phyloP scores from a whole-genome alignment of 75 land plant species.

The Azolla pinnata region DNA sequence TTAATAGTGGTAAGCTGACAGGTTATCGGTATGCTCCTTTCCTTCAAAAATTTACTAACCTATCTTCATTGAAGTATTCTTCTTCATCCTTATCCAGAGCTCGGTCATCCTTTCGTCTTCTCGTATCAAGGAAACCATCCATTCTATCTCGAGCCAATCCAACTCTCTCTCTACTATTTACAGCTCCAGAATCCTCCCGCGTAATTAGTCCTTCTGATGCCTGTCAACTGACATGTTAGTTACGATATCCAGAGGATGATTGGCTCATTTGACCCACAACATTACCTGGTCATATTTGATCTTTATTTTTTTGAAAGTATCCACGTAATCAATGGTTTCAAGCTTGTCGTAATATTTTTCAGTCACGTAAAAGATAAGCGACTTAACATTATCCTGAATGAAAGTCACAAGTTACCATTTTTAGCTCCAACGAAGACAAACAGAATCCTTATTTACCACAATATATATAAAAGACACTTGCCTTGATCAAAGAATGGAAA shows the following conservation, averaged over 20 bases:
- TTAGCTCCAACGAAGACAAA: too few species aligned
- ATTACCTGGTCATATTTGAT: constrained; percentile 89
- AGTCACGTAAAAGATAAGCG: constrained; percentile 51
- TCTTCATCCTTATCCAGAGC: constrained; percentile 91
- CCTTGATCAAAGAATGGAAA: constrained; percentile 79
- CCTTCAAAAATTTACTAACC: constrained; percentile 11
- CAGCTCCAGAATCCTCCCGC: constrained; percentile 17
- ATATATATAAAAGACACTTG: constrained; percentile 17
- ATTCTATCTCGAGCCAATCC: constrained; percentile 12
- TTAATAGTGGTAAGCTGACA: not conserved
- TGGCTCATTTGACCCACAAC: constrained; percentile 3
- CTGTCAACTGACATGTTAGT: constrained; percentile 6
- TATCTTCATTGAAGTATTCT: constrained; percentile 90
- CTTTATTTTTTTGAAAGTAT: constrained; percentile 50
- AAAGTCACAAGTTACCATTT: too few species aligned
- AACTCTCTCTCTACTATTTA: constrained; percentile 15
- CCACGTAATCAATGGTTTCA: constrained; percentile 49
- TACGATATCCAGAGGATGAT: not conserved
- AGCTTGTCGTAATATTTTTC: constrained; percentile 63
- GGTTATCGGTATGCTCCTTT: too few species aligned
- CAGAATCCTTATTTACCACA: too few species aligned
- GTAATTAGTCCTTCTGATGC: constrained; percentile 16
- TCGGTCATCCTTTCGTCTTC: constrained; percentile 67
- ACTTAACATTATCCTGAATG: constrained; percentile 63
- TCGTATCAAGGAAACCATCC: constrained; percentile 22